Evolutionary conservation across 1,284 basidiomycete genomes (phyloP).

Genomic region (Meira nashicola): DNA sequence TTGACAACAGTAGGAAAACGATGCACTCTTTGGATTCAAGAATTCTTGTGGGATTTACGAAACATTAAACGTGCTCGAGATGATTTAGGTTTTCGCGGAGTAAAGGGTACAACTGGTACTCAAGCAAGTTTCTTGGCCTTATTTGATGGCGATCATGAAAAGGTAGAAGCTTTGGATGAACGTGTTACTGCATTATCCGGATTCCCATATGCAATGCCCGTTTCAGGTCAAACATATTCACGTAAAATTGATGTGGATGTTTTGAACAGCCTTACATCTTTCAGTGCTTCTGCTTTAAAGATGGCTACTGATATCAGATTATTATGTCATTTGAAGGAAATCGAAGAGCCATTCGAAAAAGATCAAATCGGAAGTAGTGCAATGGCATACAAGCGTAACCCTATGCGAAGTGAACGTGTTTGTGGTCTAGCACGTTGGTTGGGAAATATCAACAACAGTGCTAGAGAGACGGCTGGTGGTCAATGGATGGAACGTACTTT

Average conservation of each 20-base stretch:
- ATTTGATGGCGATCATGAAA: conserved; percentile 81
- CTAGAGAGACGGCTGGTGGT: conserved; percentile 55
- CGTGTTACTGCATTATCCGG: conserved; percentile 73
- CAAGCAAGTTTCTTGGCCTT: conserved; percentile 92
- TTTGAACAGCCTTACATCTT: conserved; percentile 77
- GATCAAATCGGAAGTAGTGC: conserved; percentile 91
- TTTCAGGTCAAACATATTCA: conserved; percentile 97
- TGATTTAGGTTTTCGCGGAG: conserved; percentile 94
- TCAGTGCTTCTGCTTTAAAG: conserved; percentile 95
- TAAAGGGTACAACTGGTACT: conserved; percentile 97
- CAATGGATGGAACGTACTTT: conserved; percentile 53
- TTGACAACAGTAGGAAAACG: conserved; percentile 98
- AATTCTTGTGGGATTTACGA: conserved; percentile 91
- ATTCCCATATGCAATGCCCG: conserved; percentile 91
- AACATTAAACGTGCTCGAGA: conserved; percentile 85
- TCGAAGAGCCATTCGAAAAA: conserved; percentile 98
- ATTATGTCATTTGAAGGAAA: conserved; percentile 64
- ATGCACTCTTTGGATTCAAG: conserved; percentile 93
- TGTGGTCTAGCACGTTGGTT: conserved; percentile 91
- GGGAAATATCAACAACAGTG: conserved; percentile 44
- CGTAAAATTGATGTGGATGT: conserved; percentile 96
- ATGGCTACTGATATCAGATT: conserved; percentile 86
- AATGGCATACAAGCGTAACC: conserved; percentile 99
- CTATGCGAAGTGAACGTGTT: conserved; percentile 96
- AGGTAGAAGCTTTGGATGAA: conserved; percentile 85